Evolutionary conservation across 441 rosid species (phyloP), one percentile per base, ranked within the genome.

Genomic region (Theobroma grandiflorum): DNA sequence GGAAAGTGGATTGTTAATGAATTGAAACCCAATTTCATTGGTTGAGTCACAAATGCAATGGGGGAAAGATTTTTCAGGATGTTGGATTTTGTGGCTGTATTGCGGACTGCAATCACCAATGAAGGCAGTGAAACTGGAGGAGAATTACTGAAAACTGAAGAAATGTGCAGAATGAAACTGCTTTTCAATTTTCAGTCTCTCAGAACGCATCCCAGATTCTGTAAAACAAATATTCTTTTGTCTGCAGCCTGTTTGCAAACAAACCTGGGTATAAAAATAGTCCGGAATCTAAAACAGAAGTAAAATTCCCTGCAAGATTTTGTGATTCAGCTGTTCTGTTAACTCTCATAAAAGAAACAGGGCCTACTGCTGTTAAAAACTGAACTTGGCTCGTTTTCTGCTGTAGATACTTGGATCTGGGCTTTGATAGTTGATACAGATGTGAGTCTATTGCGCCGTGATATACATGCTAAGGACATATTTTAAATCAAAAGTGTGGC

Each of bases 361-460:
- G 15, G 0, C 40, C 12, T 18, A 62, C 67, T 37, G 20, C 69
- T 12, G 20, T 31, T 31, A 35, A 38, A 15, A 53, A 53, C 49
- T 35, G 64, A n/a, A 72, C 64, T 40, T 33, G 72, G 49, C 50
- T 66, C 2, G 72, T 40, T 72, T 53, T n/a, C 47, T 16, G 12
- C 61, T 4, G 57, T 71, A 18, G 15, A 49, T 64, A 9, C 12
- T 12, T 31, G 68, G 43, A 63, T 63, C 43, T 16, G 42, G 14
- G 68, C 40, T 63, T 26, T 38, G 38, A 61, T 59, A n/a, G 31
- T 59, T 43, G 75, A 62, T 72, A 53, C 75, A 71, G 61, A 50
- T 3, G 4, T 31, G 22, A 50, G 45, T 50, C 12, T 0, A 4
- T 16, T 59, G 38, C 6, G 8, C n/a, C 10, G 72, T 67, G 50